Evolutionary conservation across 345 rosid genomes (phyloP).

Genomic region (Arabidopsis suecica): DNA sequence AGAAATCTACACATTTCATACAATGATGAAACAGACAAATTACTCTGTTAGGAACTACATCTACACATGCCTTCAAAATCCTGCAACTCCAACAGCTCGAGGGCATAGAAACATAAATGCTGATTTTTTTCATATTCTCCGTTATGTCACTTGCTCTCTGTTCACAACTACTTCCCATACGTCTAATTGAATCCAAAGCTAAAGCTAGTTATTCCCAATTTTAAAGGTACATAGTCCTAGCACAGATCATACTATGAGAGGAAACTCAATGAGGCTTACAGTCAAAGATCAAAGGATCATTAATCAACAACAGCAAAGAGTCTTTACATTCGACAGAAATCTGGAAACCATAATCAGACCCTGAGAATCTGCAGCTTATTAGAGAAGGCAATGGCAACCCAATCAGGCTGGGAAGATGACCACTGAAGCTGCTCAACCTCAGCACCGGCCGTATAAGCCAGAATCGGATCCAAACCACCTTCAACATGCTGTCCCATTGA

Average conservation of each 20-base stretch:
- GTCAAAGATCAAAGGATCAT: constrained; percentile 20
- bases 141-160: not conserved
- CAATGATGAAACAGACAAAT: not conserved
- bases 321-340: constrained; percentile 16
- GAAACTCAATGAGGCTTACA: not conserved
- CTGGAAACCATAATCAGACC: constrained; percentile 54
- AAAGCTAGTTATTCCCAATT: constrained; percentile 22
- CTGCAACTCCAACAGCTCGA: not conserved
- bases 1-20: not conserved
- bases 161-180: not conserved
- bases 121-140: not conserved
- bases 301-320: not conserved
- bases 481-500: constrained; percentile 89
- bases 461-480: constrained; percentile 85
- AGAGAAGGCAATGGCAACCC: constrained; percentile 96
- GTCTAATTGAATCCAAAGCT: not conserved
- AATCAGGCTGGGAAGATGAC: constrained; percentile 95
- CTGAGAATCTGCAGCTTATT: constrained; percentile 96
- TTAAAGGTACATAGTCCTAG: constrained; percentile 9
- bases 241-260: not conserved
- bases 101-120: not conserved
- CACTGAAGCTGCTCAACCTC: constrained; percentile 95
- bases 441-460: constrained; percentile 84
- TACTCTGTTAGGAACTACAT: not conserved
- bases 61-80: not conserved